phyloP scores from a whole-genome alignment of 2,329 filamentous ascomycete species.

The Cyclaneusma minus region DNA sequence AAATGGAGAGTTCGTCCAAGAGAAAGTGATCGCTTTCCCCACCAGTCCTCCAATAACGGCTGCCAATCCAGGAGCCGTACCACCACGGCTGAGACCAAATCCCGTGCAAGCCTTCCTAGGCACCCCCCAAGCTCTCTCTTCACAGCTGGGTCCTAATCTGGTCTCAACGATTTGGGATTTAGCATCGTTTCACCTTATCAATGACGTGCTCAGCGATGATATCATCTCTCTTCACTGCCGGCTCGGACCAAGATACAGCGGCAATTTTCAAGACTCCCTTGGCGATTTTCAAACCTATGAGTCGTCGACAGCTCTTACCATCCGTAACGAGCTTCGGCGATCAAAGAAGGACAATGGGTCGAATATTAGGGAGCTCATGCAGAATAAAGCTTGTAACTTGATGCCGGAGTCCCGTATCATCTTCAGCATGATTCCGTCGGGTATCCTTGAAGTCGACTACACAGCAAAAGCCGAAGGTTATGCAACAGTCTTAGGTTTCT shows the following conservation, averaged over 20 bases:
- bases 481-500: slow-evolving; percentile 61
- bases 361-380: slow-evolving; percentile 79
- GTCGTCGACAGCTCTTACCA: slow-evolving; percentile 76
- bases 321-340: slow-evolving; percentile 82
- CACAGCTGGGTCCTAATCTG: slow-evolving; percentile 55
- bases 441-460: slow-evolving; percentile 69
- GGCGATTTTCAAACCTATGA: slow-evolving; percentile 94
- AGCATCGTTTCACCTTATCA: slow-evolving; percentile 77
- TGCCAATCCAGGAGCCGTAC: too few species aligned
- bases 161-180: slow-evolving; percentile 76
- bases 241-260: slow-evolving; percentile 78
- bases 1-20: slow-evolving; percentile 88
- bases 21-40: too few species aligned
- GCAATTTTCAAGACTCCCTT: slow-evolving; percentile 92
- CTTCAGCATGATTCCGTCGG: slow-evolving; percentile 67
- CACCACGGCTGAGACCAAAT: slow-evolving; percentile 43
- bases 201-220: slow-evolving; percentile 80
- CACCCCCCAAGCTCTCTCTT: slow-evolving; percentile 76
- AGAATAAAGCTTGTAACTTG: slow-evolving; percentile 67
- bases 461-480: slow-evolving; percentile 56
- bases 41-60: too few species aligned
- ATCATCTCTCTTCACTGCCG: slow-evolving; percentile 81
- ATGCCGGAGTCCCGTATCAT: slow-evolving; percentile 70
- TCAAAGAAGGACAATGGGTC: slow-evolving; percentile 82
- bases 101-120: slow-evolving; percentile 86